These are phyloP conservation scores for Takashimella tepidaria DNA, from an alignment of 1,284 basidiomycete species.

Conservation along the genomic window DNA sequence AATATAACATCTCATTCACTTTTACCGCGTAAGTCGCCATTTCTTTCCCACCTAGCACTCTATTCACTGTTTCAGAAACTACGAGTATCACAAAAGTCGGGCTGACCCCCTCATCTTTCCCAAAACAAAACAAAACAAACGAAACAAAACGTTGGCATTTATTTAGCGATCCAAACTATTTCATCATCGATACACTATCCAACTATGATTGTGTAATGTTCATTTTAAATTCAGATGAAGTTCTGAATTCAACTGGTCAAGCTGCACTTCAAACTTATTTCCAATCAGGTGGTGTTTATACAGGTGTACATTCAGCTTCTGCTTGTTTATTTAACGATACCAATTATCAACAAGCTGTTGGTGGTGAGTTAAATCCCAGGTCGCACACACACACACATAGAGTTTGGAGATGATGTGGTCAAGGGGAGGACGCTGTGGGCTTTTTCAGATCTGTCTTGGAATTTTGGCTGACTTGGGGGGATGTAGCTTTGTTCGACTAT, in stretches of 20 bases:
- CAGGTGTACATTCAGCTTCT: conserved; percentile 55
- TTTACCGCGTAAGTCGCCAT: conserved; percentile 57
- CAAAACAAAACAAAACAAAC: too few relatives aligned
- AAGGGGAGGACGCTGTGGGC: too few relatives aligned
- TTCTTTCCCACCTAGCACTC: too few relatives aligned
- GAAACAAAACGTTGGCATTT: too few relatives aligned
- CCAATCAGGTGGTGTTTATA: conserved; percentile 50
- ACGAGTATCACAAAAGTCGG: too few relatives aligned
- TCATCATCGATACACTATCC: neutral
- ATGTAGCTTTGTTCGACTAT: conserved; percentile 68
- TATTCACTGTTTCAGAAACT: too few relatives aligned
- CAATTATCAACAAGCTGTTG: conserved; percentile 57
- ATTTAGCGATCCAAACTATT: neutral
- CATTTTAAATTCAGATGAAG: conserved; percentile 66
- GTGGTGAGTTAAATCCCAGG: conserved; percentile 37
- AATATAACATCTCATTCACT: conserved; percentile 57
- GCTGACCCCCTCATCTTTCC: too few relatives aligned
- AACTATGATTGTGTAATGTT: conserved; percentile 65
- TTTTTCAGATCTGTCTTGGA: too few relatives aligned
- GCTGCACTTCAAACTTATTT: conserved; percentile 62
- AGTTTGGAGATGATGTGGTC: too few relatives aligned
- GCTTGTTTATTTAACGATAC: conserved; percentile 63
- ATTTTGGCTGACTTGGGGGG: too few relatives aligned
- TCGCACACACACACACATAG: too few relatives aligned
- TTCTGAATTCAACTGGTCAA: conserved; percentile 60